Base-by-base conservation (phyloP, 306 rosid genomes). In the Cicer chorassanicum region DNA sequence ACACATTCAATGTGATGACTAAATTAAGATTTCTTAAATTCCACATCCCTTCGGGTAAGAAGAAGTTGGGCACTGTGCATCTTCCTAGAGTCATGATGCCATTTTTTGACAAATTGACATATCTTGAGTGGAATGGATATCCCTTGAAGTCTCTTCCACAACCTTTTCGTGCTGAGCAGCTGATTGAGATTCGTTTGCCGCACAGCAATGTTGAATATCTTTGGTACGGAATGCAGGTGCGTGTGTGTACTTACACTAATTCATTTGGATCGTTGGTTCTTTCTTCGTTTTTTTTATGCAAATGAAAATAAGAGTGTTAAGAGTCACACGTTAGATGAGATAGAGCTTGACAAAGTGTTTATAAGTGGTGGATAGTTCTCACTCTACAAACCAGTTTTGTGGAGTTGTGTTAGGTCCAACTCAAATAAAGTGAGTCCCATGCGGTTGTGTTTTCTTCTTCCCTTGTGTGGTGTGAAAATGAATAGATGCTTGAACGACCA, bases 171-270 rank as follows among this genome's bases (percentile, higher is more conserved):
- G 55, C 71, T 4, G 43, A 19, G 16, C 36, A 10, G 4, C 61
- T 75, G 54, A 53, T 38, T 57, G 43, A 74, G 57, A 19, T 83
- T 70, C n/a, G 0, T 15, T 24, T 79, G 78, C 74, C 48, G 0
- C 1, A 40, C 5, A 75, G 60, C 70, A 7, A 39, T 1, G 19
- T 81, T 21, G 7, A 44, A 45, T n/a, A 38, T 19, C 65, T 81
- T 19, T 81, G 85, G 81, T 34, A 9, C 0, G 74, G 78, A 14
- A 14, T 2, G 7, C 78, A 62, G 78, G 81, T 81, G 41, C 5
- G 48, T 5, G 49, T 14, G 16, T 4, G 12, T 1, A 21, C 63
- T 56, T 1, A 56, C n/a, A 56, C 63, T 9, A 56, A 56, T 56
- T 56, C 63, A 56, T 56, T 56, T 56, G n/a, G 9, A 56, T 56